Evolutionary conservation across 1,284 basidiomycete genomes (phyloP).

Genomic region (Ganoderma sp.): DNA sequence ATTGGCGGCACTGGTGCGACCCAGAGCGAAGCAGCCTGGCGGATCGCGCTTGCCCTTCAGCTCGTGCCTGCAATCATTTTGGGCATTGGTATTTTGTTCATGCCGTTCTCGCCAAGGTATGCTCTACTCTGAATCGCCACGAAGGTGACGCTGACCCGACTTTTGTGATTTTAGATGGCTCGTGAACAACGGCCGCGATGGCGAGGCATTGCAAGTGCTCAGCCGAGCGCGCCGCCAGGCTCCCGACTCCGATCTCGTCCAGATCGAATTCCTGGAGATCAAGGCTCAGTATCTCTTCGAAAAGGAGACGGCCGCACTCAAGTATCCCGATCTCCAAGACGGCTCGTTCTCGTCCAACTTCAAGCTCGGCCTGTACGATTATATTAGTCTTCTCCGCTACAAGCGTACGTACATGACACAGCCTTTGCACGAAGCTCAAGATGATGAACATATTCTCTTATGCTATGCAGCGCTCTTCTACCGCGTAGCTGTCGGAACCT

Average conservation of each 20-base stretch:
- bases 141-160: neutral
- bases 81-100: conserved; percentile 67
- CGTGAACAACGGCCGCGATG: conserved; percentile 72
- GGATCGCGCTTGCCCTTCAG: conserved; percentile 78
- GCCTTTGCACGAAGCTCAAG: too few species aligned
- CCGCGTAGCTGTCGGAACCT: conserved; percentile 62
- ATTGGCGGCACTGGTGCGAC: conserved; percentile 63
- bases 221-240: conserved; percentile 64
- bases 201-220: conserved; percentile 72
- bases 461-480: conserved; percentile 54
- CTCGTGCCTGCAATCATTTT: conserved; percentile 75
- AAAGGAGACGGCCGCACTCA: conserved; percentile 59
- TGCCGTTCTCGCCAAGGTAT: conserved; percentile 73
- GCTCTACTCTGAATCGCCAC: neutral
- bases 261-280: conserved; percentile 85
- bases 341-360: conserved; percentile 60
- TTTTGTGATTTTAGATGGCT: conserved; percentile 58
- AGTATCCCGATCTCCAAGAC: conserved; percentile 71
- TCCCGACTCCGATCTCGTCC: conserved; percentile 66
- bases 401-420: conserved; percentile 47
- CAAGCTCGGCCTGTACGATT: conserved; percentile 64
- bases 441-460: neutral
- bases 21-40: conserved; percentile 75
- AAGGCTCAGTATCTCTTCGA: conserved; percentile 80
- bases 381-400: conserved; percentile 59